Base-by-base conservation (phyloP, 305 asterid species). In the Solanum chacoense region DNA sequence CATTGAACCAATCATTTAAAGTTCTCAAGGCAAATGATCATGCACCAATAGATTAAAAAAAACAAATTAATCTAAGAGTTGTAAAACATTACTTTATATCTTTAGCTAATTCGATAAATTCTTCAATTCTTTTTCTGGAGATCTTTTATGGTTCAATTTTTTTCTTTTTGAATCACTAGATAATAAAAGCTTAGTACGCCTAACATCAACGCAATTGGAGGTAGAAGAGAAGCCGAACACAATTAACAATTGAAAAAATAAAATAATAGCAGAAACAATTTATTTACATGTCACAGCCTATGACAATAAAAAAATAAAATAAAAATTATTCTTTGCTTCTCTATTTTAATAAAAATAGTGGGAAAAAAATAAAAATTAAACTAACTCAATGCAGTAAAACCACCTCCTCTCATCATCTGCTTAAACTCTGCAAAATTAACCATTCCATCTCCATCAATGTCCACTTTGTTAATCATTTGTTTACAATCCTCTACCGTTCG, bases 391-490 rank as follows among this genome's bases (percentile, higher is more conserved):
- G 95, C 94, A 79, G 95, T 95, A 67, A 96, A 95, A n/a, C 95
- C 95, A 22, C 98, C 98, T 6, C 95, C 96, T 93, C 94, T 95
- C 99, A 96, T 94, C 98, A 96, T 96, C 89, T 93, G 94, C 92
- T 93, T 94, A 90, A 96, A 96, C 93, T 96, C 99, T 0, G 78
- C 42, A 87, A 91, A 96, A 88, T 95, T 88, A 26, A 96, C 99
- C 94, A 88, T 92, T 1, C 99, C 99, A 85, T 96, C 98, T 20
- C 99, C 99, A 76, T 96, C 98, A 4, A 89, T 94, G 85, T 95
- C 99, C 38, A 96, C 99, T 87, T 93, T 94, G 90, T 83, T 93
- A 11, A 96, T 95, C 99, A 96, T 96, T 90, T 87, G 92, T 92
- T 85, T 90, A 92, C 99, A 96, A 83, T 96, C 99, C 91, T 94